A percentile compares a stretch with the other conserved stretches of the same genome.
Evolutionary conservation across 2,329 filamentous ascomycete species (phyloP).

Genomic region (Cercospora zeina): DNA sequence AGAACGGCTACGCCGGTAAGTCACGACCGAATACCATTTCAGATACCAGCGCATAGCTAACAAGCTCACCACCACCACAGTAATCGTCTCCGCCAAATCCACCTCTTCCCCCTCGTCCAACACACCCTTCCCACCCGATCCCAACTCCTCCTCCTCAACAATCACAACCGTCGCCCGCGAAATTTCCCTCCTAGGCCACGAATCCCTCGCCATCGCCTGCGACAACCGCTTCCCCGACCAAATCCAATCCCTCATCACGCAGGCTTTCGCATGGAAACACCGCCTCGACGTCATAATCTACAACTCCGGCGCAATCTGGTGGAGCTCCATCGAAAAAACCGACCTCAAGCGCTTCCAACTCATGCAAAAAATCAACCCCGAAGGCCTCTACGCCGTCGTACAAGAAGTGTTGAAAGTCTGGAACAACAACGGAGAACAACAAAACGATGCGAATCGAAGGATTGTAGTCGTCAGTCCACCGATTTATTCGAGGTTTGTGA

Average conservation of each 20-base stretch:
- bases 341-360: slow-evolving; percentile 55
- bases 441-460: slow-evolving; percentile 52
- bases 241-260: slow-evolving; percentile 60
- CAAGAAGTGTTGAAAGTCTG: slow-evolving; percentile 67
- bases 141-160: slow-evolving; percentile 72
- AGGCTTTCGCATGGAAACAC: slow-evolving; percentile 57
- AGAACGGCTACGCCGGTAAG: slow-evolving; percentile 67
- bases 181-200: slow-evolving; percentile 58
- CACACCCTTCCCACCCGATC: slow-evolving; percentile 61
- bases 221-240: slow-evolving; percentile 67
- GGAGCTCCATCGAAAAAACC: slow-evolving; percentile 67
- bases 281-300: slow-evolving; percentile 75
- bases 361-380: slow-evolving; percentile 73
- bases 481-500: slow-evolving; percentile 81
- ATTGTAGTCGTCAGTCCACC: slow-evolving; percentile 80
- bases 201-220: slow-evolving; percentile 65
- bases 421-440: slow-evolving; percentile 46
- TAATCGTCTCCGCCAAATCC: slow-evolving; percentile 76
- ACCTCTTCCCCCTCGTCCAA: slow-evolving; percentile 56
- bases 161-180: slow-evolving; percentile 78
- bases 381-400: slow-evolving; percentile 72
- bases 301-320: slow-evolving; percentile 81
- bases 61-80: slow-evolving; percentile 45
- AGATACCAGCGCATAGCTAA: not conserved
- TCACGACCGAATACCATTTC: not conserved